Base-by-base conservation (phyloP, 768 basidiomycete genomes). In the Russula abietina region DNA sequence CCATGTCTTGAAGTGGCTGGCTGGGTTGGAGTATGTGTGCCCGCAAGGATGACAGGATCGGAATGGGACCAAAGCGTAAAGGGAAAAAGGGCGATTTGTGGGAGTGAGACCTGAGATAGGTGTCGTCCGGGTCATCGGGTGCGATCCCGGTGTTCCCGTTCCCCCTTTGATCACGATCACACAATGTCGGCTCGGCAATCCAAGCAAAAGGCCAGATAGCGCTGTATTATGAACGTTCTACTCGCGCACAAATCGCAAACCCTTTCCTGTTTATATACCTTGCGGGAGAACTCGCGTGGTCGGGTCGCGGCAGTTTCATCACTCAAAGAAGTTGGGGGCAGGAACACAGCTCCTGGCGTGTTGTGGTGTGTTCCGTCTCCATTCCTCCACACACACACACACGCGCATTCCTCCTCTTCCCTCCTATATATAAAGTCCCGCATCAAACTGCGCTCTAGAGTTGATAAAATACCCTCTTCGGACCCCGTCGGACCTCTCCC, bases 391-490 rank as follows among this genome's bases (percentile, higher is more conserved):
- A 46, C 10, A 39, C 38, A 39, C 43, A 12, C 43, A 19, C 41
- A 43, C 9, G n/a, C 43, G 9, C 43, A 7, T 26, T 16, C 12
- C 3, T 26, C 24, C n/a, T 14, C 24, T 24, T 30, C n/a, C 22
- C 36, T 39, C 17, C 17, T 17, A 16, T 49, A 49, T 55, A 64
- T 59, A 64, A 59, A 59, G 55, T 30, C 24, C 51, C 52, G 16
- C 19, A 36, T 50, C 51, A 9, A 43, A 22, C 22, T 16, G 19
- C 41, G n/a, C 24, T 8, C 33, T 45, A n/a, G 49, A 57, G 45
- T 36, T 33, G 28, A 30, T n/a, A 54, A 49, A 41, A 5, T 38
- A 49, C 24, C 22, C 45, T 36, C 36, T 30, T n/a, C 6, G 7
- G 26, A 2, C 48, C 51, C 55, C 22, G 1, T 49, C 36, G n/a